Evolutionary conservation across 2,329 filamentous ascomycete genomes (phyloP), one percentile per base, ranked within the genome.

Genomic region (Aspergillus quadrilineatus): DNA sequence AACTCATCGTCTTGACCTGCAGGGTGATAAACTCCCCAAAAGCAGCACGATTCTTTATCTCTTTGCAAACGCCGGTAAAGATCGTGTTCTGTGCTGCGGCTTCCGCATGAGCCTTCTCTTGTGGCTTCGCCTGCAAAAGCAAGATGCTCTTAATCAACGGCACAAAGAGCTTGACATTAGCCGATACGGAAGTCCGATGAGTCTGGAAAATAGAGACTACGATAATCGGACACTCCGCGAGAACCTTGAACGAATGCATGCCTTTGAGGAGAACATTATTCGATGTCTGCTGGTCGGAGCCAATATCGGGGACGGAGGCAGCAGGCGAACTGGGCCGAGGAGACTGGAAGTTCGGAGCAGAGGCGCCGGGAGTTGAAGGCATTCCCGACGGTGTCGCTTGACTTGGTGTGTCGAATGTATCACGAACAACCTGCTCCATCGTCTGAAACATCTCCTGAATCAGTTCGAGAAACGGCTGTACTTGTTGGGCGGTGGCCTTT

Each of bases 1-100:
- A 99, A 67, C 92, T 97, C 93, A 99, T 97, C 0, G 93, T 97
- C 79, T 99, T 97, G 14, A 99, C 94, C 73, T 99, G 95, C 1
- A 93, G 92, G 0, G 92, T 97, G 62, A 99, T 95, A 64, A 97
- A 96, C 67, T 99, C 95, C 36, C 93, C 94, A 77, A 97, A 99
- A 0, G 92, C 93, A 10, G 89, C 89, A 56, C 92, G 83, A 66
- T 97, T 96, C 75, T 91, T 93, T 69, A 99, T 97, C 56, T 91
- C 89, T 47, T 89, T 89, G 75, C 91, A 96, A 52, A 99, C 90
- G 1, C 94, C 93, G 0, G 91, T 94, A 69, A 97, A 97, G 12
- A 96, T 89, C 34, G 87, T 89, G 14, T 88, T 88, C 66, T 86
- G 88, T 0, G 86, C 85, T 42, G 85, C 86, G 10, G 94, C 94